Base-by-base conservation (phyloP, 2,329 filamentous ascomycete genomes). In the Tolypocladium ovalisporum region DNA sequence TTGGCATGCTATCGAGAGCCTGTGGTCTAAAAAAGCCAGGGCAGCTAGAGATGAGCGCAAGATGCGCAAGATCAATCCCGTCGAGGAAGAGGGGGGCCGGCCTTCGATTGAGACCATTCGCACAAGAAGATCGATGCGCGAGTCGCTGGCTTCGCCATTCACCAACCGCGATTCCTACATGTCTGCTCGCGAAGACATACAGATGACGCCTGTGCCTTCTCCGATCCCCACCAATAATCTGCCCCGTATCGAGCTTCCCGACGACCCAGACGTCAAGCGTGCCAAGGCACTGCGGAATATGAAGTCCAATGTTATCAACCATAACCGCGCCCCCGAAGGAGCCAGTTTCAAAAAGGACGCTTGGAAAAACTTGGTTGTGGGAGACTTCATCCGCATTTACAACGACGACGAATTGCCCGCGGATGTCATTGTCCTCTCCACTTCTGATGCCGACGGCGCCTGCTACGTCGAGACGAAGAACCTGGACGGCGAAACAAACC, bases 401-500 rank as follows among this genome's bases (percentile, higher is more conserved):
- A 97, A 95, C 66, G 89, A 96, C 63, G 94, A 99, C 67, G 91
- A 96, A 64, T 84, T 99, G 29, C 95, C 94, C 1, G 93, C 94
- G 53, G 94, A 99, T 72, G 79, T 99, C 52, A 87, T 97, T 53
- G 88, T 99, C 49, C 75, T 99, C 29, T 89, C 94, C 2, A 97
- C 94, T 0, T 96, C 94, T 2, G 94, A 97, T 65, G 82, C 88
- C 1, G 94, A 99, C 65, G 94, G 94, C 54, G 90, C 90, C 40
- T 99, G 94, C 73, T 99, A 97, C 66, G 88, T 99, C 27, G 94
- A 99, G 73, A 99, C 94, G 2, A 99, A 97, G 77, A 97, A 96
- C 69, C 71, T 99, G 76, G 94, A 99, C 67, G 94, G 94, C 54
- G 94, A 99, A 75, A 99, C 94, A 2, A 99, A 99, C 66, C 76